phyloP scores from a whole-genome alignment of 495 filamentous ascomycete species.

The Acidomyces sp. region DNA sequence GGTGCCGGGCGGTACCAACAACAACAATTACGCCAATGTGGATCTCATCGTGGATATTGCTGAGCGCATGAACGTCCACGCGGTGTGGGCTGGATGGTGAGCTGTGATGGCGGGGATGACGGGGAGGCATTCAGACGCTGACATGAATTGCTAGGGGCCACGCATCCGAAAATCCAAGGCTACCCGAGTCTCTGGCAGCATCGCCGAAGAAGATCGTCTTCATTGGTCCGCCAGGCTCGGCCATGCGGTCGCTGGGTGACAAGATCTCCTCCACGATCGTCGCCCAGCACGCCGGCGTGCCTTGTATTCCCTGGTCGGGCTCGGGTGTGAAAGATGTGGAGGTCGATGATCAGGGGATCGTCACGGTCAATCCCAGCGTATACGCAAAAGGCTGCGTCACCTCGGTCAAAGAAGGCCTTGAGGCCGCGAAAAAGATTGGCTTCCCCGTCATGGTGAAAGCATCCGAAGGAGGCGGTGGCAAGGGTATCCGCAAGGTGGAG shows the following conservation, averaged over 20 bases:
- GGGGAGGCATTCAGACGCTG: slow-evolving; percentile 4
- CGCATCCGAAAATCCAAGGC: slow-evolving; percentile 94
- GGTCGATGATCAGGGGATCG: slow-evolving; percentile 70
- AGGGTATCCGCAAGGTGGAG: slow-evolving; percentile 96
- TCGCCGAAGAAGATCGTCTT: slow-evolving; percentile 98
- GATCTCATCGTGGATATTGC: slow-evolving; percentile 98
- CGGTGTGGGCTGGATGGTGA: slow-evolving; percentile 97
- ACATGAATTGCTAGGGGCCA: slow-evolving; percentile 56
- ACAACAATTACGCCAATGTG: slow-evolving; percentile 99
- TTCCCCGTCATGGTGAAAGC: slow-evolving; percentile 99
- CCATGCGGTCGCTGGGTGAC: slow-evolving; percentile 97
- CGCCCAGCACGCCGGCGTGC: slow-evolving; percentile 90
- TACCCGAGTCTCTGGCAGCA: slow-evolving; percentile 87
- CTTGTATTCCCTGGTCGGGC: slow-evolving; percentile 98
- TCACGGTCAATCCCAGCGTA: slow-evolving; percentile 75
- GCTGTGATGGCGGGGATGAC: slow-evolving; percentile 18
- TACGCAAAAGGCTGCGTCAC: slow-evolving; percentile 86
- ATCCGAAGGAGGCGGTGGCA: slow-evolving; percentile 98
- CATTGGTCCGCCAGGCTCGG: slow-evolving; percentile 92
- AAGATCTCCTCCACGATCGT: slow-evolving; percentile 99
- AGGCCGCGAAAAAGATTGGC: slow-evolving; percentile 77
- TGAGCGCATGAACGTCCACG: slow-evolving; percentile 96
- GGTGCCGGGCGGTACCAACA: slow-evolving; percentile 97
- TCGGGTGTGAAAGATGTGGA: slow-evolving; percentile 72
- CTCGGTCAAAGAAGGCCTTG: slow-evolving; percentile 76